Evolutionary conservation across 148 eudicot genomes (phyloP).

Genomic region (Camellia japonica): DNA sequence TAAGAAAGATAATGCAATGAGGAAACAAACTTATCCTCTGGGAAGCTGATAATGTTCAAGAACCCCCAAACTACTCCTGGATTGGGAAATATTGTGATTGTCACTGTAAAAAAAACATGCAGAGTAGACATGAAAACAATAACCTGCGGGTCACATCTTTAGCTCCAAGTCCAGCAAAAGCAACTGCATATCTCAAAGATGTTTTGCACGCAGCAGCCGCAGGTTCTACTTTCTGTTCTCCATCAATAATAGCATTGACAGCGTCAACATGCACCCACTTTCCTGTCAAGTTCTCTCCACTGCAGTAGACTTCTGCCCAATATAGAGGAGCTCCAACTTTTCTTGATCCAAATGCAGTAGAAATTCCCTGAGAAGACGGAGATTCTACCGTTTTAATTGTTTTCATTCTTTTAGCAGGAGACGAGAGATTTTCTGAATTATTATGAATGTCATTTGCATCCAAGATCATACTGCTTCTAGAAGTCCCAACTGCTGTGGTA

Average conservation of each 20-base stretch:
- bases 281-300: conserved; percentile 77
- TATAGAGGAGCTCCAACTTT: conserved; percentile 89
- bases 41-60: neutral
- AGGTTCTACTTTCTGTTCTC: conserved; percentile 84
- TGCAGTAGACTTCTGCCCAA: conserved; percentile 95
- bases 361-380: conserved; percentile 53
- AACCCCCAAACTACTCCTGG: neutral
- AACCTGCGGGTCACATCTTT: conserved; percentile 99
- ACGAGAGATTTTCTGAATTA: conserved; percentile 23
- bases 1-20: neutral
- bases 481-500: conserved; percentile 50
- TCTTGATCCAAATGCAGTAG: conserved; percentile 83
- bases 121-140: conserved; percentile 7
- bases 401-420: conserved; percentile 53
- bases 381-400: conserved; percentile 44
- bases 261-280: conserved; percentile 97
- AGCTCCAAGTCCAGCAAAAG: conserved; percentile 92
- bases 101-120: neutral
- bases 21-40: neutral
- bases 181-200: conserved; percentile 86
- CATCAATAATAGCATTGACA: conserved; percentile 75
- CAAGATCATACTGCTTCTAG: conserved; percentile 19
- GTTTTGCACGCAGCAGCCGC: conserved; percentile 85
- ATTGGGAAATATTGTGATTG: neutral
- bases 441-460: conserved; percentile 24